Evolutionary conservation across 306 rosid species (phyloP), one percentile per base, ranked within the genome.

Genomic region (Vigna angularis): DNA sequence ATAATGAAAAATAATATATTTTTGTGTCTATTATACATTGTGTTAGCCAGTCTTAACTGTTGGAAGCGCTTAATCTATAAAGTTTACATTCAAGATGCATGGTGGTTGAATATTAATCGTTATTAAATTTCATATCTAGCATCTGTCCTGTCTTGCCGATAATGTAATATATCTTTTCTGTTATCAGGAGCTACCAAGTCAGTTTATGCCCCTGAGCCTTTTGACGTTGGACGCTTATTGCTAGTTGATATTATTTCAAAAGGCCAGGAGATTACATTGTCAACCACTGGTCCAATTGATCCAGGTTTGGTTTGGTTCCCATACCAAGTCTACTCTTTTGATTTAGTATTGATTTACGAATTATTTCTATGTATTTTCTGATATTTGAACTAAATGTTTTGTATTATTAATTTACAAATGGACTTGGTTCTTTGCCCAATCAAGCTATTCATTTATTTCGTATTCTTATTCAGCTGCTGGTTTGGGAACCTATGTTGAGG

Each of bases 401-500:
- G 4, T 70, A 17, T 53, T 73, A 7, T 22, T 56, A 44, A 24
- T 58, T 52, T 34, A 16, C 47, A 64, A 32, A 55, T 40, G 50
- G 66, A 45, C 15, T 16, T 79, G 55, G 58, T 67, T 48, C 56
- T 30, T 52, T 50, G 45, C 24, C 44, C 40, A 40, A 48, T 72
- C 49, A 24, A 70, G 61, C 44, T 26, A 22, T 50, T 59, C 28
- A 28, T 18, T 79, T 62, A 71, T 83, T 71, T 75, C 30, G 16
- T 79, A 52, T 84, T 80, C 18, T 45, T 80, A 51, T 82, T 55
- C 98, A 93, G 98, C 98, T 87, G 92, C 95, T 87, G 98, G 98
- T 74, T 81, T 93, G 90, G 98, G 98, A 81, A 91, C 87, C 83
- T 91, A 93, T 78, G 97, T 93, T 26, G 98, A 93, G 86, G 97